These are phyloP conservation scores for Hansenula anomala DNA, from an alignment of 1,139 yeast genomes.

Conservation along the genomic window DNA sequence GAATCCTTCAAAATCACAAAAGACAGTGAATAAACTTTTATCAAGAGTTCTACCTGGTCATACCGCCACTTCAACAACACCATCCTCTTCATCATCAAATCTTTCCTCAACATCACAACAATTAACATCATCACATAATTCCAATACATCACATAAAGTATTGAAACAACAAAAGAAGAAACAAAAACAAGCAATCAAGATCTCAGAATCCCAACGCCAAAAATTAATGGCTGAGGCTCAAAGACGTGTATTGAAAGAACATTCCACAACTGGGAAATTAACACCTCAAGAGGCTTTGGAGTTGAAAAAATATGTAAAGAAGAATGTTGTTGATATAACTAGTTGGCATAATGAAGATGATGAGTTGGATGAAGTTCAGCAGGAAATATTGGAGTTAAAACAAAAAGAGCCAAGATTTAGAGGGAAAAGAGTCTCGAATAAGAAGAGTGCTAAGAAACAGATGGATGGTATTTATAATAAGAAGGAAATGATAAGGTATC, in stretches of 20 bases:
- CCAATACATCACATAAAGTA: slow-evolving; percentile 29
- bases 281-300: slow-evolving; percentile 43
- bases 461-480: slow-evolving; percentile 5
- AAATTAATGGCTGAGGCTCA: slow-evolving; percentile 46
- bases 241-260: slow-evolving; percentile 43
- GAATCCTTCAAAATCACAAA: slow-evolving; percentile 3
- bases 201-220: slow-evolving; percentile 31
- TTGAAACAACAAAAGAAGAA: slow-evolving; percentile 32
- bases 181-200: slow-evolving; percentile 36
- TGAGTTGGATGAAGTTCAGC: slow-evolving; percentile 41
- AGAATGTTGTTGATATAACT: slow-evolving; percentile 42
- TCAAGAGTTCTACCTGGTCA: slow-evolving; percentile 38
- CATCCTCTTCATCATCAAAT: slow-evolving; percentile 29
- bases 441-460: slow-evolving; percentile 6
- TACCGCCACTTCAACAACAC: slow-evolving; percentile 9
- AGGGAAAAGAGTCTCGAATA: not conserved
- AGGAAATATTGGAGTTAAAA: slow-evolving; percentile 32
- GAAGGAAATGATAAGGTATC: slow-evolving; percentile 30
- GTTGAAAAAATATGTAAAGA: slow-evolving; percentile 42
- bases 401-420: slow-evolving; percentile 13
- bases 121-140: slow-evolving; percentile 31
- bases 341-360: slow-evolving; percentile 43
- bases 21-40: slow-evolving; percentile 38
- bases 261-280: slow-evolving; percentile 31
- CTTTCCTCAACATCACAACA: slow-evolving; percentile 18